Conservation (phyloP, 1,284 basidiomycete genomes). For the Fistulinella cinereoalba region DNA sequence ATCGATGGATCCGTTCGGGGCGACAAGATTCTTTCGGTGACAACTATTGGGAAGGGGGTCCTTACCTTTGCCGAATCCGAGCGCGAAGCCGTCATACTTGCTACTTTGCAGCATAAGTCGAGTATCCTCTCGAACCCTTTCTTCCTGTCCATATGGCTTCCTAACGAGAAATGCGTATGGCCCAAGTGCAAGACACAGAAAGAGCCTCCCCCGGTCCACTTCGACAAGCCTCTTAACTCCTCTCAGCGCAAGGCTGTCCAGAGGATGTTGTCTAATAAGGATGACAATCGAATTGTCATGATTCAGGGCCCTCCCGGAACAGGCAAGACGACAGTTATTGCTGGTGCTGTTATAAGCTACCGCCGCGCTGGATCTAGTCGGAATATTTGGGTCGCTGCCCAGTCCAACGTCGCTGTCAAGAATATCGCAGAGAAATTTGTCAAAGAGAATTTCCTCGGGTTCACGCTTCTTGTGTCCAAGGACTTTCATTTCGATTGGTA, state of each 20-base stretch:
- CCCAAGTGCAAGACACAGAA: background rate
- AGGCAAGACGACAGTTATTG: constrained; percentile 36
- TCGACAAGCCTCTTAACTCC: constrained; percentile 29
- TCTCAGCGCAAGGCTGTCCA: constrained; percentile 42
- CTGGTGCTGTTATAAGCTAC: constrained; percentile 48
- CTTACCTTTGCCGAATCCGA: constrained; percentile 42
- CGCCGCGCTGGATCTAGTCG: constrained; percentile 20
- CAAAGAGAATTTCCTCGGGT: constrained; percentile 34
- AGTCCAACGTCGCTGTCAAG: constrained; percentile 60
- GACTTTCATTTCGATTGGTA: constrained; percentile 58
- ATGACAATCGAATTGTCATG: constrained; percentile 45
- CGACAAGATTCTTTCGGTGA: constrained; percentile 29
- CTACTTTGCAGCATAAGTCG: constrained; percentile 34
- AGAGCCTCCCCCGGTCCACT: constrained; percentile 3
- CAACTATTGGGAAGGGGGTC: constrained; percentile 44
- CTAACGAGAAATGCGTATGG: constrained; percentile 15
- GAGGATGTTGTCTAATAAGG: constrained; percentile 35
- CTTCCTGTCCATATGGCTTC: constrained; percentile 43
- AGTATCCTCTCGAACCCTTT: constrained; percentile 42
- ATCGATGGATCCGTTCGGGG: constrained; percentile 20
- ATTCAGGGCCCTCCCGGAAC: constrained; percentile 59
- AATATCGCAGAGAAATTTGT: constrained; percentile 51
- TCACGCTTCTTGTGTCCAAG: constrained; percentile 43
- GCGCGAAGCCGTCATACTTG: constrained; percentile 36
- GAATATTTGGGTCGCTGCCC: constrained; percentile 66